Evolutionary conservation across 1,284 basidiomycete species (phyloP).

Genomic region (Trichosporon asahii): DNA sequence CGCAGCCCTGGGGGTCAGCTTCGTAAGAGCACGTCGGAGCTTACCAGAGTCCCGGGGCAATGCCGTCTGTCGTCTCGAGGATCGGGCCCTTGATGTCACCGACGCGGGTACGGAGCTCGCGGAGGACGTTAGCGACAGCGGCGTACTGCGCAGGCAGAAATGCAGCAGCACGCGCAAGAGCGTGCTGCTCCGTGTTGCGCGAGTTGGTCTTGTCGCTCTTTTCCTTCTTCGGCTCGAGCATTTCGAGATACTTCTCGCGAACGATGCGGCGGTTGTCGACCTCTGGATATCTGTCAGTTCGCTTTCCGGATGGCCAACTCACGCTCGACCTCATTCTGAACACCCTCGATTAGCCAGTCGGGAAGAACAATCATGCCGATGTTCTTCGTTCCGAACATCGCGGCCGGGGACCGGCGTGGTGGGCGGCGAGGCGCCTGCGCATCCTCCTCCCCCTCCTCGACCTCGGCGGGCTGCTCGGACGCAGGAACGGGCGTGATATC

Average conservation of each 20-base stretch:
- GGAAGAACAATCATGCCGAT: slow-evolving; percentile 69
- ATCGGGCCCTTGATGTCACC: slow-evolving; percentile 36
- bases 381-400: slow-evolving; percentile 67
- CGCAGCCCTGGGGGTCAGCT: slow-evolving; percentile 24
- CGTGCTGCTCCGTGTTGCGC: slow-evolving; percentile 25
- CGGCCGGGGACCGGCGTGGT: slow-evolving; percentile 69
- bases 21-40: too few relatives aligned
- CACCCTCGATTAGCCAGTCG: slow-evolving; percentile 57
- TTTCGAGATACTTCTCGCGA: slow-evolving; percentile 31
- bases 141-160: slow-evolving; percentile 54
- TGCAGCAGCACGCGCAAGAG: slow-evolving; percentile 52
- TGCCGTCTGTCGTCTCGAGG: slow-evolving; percentile 51
- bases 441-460: slow-evolving; percentile 11
- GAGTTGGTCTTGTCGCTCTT: slow-evolving; percentile 10
- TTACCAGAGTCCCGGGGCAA: slow-evolving; percentile 54
- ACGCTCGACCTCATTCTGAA: slow-evolving; percentile 47
- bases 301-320: slow-evolving; percentile 15
- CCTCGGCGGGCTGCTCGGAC: not conserved
- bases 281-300: slow-evolving; percentile 13
- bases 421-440: slow-evolving; percentile 22
- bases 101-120: slow-evolving; percentile 46
- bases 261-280: slow-evolving; percentile 27
- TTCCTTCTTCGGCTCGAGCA: slow-evolving; percentile 22
- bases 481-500: not conserved
- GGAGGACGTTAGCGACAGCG: slow-evolving; percentile 50